Evolutionary conservation across 495 filamentous ascomycete genomes (phyloP), one percentile per base, ranked within the genome.

Genomic region (Aspergillus bertholletiae): DNA sequence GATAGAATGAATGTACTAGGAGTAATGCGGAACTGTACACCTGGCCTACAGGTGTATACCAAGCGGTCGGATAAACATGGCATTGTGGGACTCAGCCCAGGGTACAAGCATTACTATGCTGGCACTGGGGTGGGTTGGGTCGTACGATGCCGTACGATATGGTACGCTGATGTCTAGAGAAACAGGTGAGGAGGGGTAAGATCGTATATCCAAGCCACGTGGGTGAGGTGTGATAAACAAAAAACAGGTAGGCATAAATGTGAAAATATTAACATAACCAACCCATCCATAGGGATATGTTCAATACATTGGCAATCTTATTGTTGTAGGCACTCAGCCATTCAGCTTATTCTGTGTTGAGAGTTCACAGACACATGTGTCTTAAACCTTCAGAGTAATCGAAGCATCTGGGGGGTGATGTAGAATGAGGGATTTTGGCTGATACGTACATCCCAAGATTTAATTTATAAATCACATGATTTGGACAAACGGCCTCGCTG

Each of bases 11-110:
- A 47, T 30, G 55, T 56, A 46, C n/a, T n/a, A n/a, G n/a, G n/a
- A n/a, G 27, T 39, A 41, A 51, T 46, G 28, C 37, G 23, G 49
- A 54, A 53, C 59, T 54, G 49, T 49, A 65, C 66, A 60, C 64
- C 61, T 60, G 54, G 58, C 54, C 57, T 66, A 67, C 56, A 71
- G 64, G 66, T 64, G 51, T 54, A 69, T 52, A 58, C 60, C 46
- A 61, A 60, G 51, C 52, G 55, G 49, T 49, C 54, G 44, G 51
- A 43, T 72, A 55, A 61, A 58, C 57, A 49, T 68, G 49, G 67
- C 74, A 77, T 77, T 68, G 63, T 77, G 62, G 60, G 65, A 59
- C 63, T 43, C 49, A 45, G 54, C 53, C 51, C 56, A 24, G 50
- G 18, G 40, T 22, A 7, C 8, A 43, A 32, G 48, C 24, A 35